phyloP scores from a whole-genome alignment of 2,329 filamentous ascomycete species.

The Amphichorda felina region DNA sequence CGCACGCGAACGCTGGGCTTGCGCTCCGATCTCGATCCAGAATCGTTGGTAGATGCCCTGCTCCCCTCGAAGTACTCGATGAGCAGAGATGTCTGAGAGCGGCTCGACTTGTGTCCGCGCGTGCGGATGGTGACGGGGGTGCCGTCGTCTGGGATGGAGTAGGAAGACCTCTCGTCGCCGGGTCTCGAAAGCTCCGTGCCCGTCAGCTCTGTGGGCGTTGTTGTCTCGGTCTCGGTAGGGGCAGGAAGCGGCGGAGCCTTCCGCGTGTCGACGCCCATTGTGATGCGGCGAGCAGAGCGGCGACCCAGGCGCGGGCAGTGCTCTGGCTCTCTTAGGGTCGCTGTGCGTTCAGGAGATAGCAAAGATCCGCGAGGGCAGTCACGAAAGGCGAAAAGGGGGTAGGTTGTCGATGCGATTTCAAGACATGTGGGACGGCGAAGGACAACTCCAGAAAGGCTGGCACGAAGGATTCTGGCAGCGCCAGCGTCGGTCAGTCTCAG shows the following conservation, averaged over 20 bases:
- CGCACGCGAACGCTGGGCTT: constrained; percentile 71
- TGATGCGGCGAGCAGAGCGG: constrained; percentile 1
- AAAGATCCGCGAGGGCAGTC: not conserved
- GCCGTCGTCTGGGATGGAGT: constrained; percentile 75
- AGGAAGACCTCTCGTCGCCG: constrained; percentile 60
- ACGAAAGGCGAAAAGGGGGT: constrained; percentile 4
- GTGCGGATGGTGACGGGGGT: constrained; percentile 89
- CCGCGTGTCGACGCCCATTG: constrained; percentile 44
- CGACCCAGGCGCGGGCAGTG: constrained; percentile 6
- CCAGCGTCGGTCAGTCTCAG: constrained; percentile 1
- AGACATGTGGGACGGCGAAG: constrained; percentile 14
- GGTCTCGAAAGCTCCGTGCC: constrained; percentile 57
- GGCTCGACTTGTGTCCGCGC: constrained; percentile 42
- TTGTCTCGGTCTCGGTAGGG: constrained; percentile 65
- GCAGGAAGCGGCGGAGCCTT: constrained; percentile 59
- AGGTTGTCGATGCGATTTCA: constrained; percentile 10
- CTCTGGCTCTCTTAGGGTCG: not conserved
- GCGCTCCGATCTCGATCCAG: constrained; percentile 45
- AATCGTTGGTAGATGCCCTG: constrained; percentile 33
- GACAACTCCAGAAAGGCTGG: constrained; percentile 4
- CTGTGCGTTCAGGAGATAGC: not conserved
- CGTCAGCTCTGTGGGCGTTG: constrained; percentile 47
- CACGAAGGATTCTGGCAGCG: not conserved
- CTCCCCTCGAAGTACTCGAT: constrained; percentile 92
- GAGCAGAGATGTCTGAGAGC: constrained; percentile 79